Conservation (phyloP, 306 rosid genomes). For the Vigna reflexopilosa region DNA sequence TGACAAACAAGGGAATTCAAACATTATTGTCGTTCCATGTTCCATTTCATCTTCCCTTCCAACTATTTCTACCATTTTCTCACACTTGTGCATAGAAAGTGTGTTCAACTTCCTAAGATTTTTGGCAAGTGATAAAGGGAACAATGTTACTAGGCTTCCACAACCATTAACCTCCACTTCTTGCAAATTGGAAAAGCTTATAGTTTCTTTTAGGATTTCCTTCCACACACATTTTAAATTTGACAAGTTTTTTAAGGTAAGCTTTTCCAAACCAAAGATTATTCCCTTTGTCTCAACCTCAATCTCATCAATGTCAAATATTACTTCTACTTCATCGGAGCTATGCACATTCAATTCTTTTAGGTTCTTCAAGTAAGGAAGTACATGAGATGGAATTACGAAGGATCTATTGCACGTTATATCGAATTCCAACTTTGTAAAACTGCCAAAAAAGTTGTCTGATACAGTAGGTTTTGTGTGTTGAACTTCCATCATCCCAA, state of each 20-base stretch:
- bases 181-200: slow-evolving; percentile 16
- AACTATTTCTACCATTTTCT: slow-evolving; percentile 7
- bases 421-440: background rate
- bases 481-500: background rate
- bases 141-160: background rate
- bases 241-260: background rate
- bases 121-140: background rate
- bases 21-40: too few species aligned
- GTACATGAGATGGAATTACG: background rate
- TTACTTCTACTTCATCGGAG: background rate
- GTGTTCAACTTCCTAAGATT: background rate
- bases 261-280: background rate
- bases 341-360: background rate
- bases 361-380: too few species aligned
- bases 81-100: background rate
- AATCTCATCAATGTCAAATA: background rate
- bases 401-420: background rate
- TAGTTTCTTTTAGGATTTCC: background rate
- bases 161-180: background rate
- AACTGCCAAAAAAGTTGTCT: background rate
- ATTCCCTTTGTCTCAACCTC: background rate
- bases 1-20: too few species aligned
- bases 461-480: background rate
- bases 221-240: background rate
- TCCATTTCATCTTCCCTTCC: background rate